Conservation (phyloP, 441 rosid species). For the Euphorbia schlechtendalii region DNA sequence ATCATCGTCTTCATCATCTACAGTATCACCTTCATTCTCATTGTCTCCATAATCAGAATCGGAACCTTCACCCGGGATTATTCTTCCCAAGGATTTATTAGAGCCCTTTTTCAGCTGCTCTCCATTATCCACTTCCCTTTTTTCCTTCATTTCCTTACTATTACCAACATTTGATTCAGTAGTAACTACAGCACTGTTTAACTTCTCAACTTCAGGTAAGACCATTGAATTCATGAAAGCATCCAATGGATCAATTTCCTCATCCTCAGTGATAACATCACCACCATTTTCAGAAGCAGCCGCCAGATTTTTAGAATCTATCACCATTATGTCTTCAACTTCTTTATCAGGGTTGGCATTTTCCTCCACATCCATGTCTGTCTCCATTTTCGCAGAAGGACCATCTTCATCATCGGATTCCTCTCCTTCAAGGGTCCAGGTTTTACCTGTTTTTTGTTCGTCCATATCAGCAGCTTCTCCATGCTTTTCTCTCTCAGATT, state of each 20-base stretch:
- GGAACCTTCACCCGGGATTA: slow-evolving; percentile 86
- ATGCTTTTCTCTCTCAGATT: slow-evolving; percentile 45
- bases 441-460: slow-evolving; percentile 58
- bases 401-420: slow-evolving; percentile 92
- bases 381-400: slow-evolving; percentile 35
- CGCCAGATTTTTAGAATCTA: slow-evolving; percentile 33
- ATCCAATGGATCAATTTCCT: slow-evolving; percentile 85
- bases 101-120: slow-evolving; percentile 37
- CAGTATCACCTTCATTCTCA: slow-evolving; percentile 50
- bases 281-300: slow-evolving; percentile 34
- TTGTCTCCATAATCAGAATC: slow-evolving; percentile 68
- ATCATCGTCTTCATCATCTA: slow-evolving; percentile 83
- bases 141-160: slow-evolving; percentile 28
- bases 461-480: slow-evolving; percentile 38
- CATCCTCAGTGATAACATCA: slow-evolving; percentile 43
- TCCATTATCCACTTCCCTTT: slow-evolving; percentile 31
- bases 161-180: slow-evolving; percentile 25
- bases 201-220: slow-evolving; percentile 82
- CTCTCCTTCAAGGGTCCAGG: slow-evolving; percentile 85
- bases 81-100: slow-evolving; percentile 68
- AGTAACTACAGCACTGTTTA: slow-evolving; percentile 32
- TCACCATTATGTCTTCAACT: slow-evolving; percentile 44
- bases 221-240: slow-evolving; percentile 79
- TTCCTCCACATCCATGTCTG: slow-evolving; percentile 50
- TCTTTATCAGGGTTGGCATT: slow-evolving; percentile 34